Percentiles rank a stretch among this genome's conserved stretches.
Evolutionary conservation across 2,329 filamentous ascomycete species (phyloP).

Genomic region (Penicillium sp.): DNA sequence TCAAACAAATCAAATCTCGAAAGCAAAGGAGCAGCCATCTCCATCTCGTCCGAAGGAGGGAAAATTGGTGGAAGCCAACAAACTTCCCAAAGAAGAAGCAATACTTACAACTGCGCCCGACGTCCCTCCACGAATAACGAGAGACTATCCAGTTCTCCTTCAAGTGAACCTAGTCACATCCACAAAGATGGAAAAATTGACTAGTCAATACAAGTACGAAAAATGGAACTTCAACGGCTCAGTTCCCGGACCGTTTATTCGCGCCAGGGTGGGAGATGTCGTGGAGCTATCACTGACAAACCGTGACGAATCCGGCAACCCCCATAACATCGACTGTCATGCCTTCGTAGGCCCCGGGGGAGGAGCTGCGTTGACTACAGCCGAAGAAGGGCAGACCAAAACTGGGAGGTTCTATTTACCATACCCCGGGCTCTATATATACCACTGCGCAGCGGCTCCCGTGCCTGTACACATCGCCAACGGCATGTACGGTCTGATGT

Average conservation of each 20-base stretch:
- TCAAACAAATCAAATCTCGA: not conserved
- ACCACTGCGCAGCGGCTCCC: not conserved
- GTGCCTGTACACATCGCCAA: not conserved
- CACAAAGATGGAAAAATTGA: not conserved
- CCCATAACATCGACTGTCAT: not conserved
- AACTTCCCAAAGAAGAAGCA: not conserved
- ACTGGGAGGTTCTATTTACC: not conserved
- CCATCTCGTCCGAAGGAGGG: not conserved
- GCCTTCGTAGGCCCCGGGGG: not conserved
- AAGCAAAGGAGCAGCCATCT: not conserved
- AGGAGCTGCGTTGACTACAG: not conserved
- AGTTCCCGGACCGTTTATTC: not conserved
- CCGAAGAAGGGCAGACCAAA: not conserved
- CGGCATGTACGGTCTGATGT: not conserved
- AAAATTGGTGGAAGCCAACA: not conserved
- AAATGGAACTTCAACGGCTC: constrained; percentile 4
- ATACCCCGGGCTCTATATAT: not conserved
- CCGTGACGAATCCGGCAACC: not conserved
- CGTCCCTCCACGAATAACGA: not conserved
- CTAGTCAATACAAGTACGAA: not conserved
- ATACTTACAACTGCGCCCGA: not conserved
- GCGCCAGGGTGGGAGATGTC: not conserved
- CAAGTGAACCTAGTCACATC: not conserved
- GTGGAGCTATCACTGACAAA: constrained; percentile 1
- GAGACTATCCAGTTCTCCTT: not conserved